Conservation (phyloP, 257 asterid genomes). For the Prunella vulgaris region DNA sequence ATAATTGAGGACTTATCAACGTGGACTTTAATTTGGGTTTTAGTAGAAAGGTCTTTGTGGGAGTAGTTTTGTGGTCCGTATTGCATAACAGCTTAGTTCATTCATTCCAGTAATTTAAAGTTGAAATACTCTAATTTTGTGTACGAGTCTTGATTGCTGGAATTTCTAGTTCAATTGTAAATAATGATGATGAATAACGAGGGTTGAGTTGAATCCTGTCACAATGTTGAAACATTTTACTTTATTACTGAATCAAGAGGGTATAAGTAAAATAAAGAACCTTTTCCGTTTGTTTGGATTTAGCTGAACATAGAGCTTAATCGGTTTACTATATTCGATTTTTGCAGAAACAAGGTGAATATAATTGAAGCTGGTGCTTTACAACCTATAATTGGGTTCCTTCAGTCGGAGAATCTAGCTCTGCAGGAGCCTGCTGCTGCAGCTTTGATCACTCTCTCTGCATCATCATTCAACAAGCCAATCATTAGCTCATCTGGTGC, state of each 20-base stretch:
- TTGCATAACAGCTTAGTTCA: not conserved
- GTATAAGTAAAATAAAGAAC: not conserved
- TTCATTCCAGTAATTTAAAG: not conserved
- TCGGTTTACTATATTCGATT: constrained; percentile 5
- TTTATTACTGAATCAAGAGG: not conserved
- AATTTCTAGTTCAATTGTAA: not conserved
- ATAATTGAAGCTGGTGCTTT: constrained; percentile 78
- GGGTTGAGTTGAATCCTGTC: too few species aligned
- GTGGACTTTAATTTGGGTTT: not conserved
- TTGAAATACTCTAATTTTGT: not conserved
- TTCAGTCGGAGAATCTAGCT: constrained; percentile 46
- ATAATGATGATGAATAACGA: not conserved
- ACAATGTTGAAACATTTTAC: too few species aligned
- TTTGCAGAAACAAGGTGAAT: constrained; percentile 72
- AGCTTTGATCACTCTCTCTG: constrained; percentile 82
- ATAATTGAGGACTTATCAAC: constrained; percentile 7
- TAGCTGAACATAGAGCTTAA: constrained; percentile 6
- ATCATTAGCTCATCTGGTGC: constrained; percentile 73
- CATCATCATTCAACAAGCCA: constrained; percentile 80
- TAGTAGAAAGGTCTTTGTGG: not conserved
- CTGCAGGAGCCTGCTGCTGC: constrained; percentile 84
- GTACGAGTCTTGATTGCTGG: not conserved
- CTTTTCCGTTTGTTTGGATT: not conserved
- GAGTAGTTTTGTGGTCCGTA: not conserved
- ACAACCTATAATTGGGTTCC: constrained; percentile 68